phyloP scores from a whole-genome alignment of 371 early-diverging fungal genomes.

The Nematocida sp. region DNA sequence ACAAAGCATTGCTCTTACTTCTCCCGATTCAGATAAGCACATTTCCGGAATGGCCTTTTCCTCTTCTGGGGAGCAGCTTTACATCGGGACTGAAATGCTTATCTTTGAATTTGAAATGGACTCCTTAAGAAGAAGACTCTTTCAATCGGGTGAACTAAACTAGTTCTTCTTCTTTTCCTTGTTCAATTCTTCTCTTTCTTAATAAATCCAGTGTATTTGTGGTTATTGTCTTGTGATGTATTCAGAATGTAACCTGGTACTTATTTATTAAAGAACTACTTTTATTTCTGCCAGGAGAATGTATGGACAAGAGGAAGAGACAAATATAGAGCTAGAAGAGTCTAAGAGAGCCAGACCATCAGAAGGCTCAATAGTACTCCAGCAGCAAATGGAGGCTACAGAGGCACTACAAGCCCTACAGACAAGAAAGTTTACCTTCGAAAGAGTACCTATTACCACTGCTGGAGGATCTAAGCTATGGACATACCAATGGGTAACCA shows the following conservation, averaged over 20 bases:
- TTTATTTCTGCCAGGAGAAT: no score
- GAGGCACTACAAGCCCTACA: conserved; percentile 17
- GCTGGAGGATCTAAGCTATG: conserved; percentile 22
- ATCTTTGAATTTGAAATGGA: conserved; percentile 49
- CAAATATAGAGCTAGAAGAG: conserved; percentile 43
- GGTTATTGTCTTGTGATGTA: no score
- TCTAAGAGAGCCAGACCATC: conserved; percentile 33
- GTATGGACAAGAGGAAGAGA: no score
- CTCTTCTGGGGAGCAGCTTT: conserved; percentile 53
- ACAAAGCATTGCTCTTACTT: conserved; percentile 51
- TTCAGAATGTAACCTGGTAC: no score
- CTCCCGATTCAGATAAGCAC: conserved; percentile 44
- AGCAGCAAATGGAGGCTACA: conserved; percentile 38
- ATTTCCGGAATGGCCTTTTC: conserved; percentile 59
- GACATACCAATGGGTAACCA: conserved; percentile 9
- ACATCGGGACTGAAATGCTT: conserved; percentile 51
- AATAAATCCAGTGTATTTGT: no score
- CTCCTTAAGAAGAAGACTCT: conserved; percentile 14
- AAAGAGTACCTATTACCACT: not conserved
- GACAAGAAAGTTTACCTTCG: conserved; percentile 6
- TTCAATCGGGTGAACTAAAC: conserved; percentile 20
- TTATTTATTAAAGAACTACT: no score
- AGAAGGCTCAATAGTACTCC: conserved; percentile 34
- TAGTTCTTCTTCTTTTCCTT: no score
- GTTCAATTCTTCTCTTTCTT: no score